Evolutionary conservation across 2,329 filamentous ascomycete species (phyloP).

Genomic region (Exophiala sideris): DNA sequence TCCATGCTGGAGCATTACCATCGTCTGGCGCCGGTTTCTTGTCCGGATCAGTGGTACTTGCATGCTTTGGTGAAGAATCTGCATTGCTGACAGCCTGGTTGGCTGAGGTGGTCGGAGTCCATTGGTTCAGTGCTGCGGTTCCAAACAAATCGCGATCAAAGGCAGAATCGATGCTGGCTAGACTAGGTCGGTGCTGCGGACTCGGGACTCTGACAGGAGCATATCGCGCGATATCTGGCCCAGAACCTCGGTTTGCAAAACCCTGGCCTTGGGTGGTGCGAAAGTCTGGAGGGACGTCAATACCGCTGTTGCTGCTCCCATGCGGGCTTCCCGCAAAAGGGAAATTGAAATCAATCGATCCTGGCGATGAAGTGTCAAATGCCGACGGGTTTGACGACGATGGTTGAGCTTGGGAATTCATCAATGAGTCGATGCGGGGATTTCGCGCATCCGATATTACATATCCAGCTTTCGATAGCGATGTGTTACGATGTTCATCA

Average conservation of each 20-base stretch:
- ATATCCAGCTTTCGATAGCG: slow-evolving; percentile 12
- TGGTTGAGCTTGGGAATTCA: slow-evolving; percentile 15
- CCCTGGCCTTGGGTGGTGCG: slow-evolving; percentile 18
- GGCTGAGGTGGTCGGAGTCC: slow-evolving; percentile 21
- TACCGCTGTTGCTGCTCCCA: slow-evolving; percentile 25
- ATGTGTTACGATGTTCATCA: slow-evolving; percentile 7
- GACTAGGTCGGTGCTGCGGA: slow-evolving; percentile 23
- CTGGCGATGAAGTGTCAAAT: slow-evolving; percentile 23
- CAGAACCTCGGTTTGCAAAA: slow-evolving; percentile 19
- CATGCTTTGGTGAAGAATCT: slow-evolving; percentile 17
- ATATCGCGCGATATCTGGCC: slow-evolving; percentile 5
- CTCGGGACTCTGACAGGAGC: slow-evolving; percentile 16
- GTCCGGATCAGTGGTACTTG: slow-evolving; percentile 16
- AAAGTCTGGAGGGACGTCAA: slow-evolving; percentile 25
- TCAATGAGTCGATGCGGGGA: slow-evolving; percentile 21
- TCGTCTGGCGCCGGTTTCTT: slow-evolving; percentile 49
- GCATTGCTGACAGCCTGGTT: slow-evolving; percentile 21
- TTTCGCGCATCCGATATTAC: slow-evolving; percentile 19
- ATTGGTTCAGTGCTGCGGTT: slow-evolving; percentile 20
- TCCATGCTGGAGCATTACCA: slow-evolving; percentile 66
- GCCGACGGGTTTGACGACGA: slow-evolving; percentile 12
- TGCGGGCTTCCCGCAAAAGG: slow-evolving; percentile 25
- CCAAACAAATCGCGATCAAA: slow-evolving; percentile 25
- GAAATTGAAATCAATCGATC: slow-evolving; percentile 23
- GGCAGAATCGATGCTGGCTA: slow-evolving; percentile 26